Evolutionary conservation across 305 asterid species (phyloP).

Genomic region (Andrographis paniculata): DNA sequence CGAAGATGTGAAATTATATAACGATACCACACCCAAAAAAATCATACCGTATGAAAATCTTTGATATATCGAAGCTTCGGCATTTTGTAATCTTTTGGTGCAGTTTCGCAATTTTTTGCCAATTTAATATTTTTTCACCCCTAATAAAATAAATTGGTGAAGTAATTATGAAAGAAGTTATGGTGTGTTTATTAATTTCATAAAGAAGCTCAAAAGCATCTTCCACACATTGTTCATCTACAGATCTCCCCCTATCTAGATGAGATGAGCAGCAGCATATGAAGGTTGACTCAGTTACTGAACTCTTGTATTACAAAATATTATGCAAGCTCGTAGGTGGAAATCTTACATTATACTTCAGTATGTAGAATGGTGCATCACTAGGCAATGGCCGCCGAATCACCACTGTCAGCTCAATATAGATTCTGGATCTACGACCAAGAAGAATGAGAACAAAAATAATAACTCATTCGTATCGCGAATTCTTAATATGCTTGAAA

Average conservation of each 20-base stretch:
- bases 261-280: constrained; percentile 73
- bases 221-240: constrained; percentile 85
- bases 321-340: constrained; percentile 9
- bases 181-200: constrained; percentile 83
- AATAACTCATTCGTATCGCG: constrained; percentile 13
- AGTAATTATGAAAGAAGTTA: too few species aligned
- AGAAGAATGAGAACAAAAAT: constrained; percentile 11
- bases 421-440: constrained; percentile 59
- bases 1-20: too few species aligned
- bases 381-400: constrained; percentile 82
- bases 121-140: too few species aligned
- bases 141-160: too few species aligned
- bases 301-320: constrained; percentile 5
- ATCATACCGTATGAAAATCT: too few species aligned
- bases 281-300: constrained; percentile 14
- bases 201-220: constrained; percentile 94
- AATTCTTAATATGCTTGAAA: constrained; percentile 1
- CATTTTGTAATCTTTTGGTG: too few species aligned
- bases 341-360: constrained; percentile 64
- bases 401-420: constrained; percentile 99
- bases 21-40: too few species aligned
- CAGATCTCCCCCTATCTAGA: constrained; percentile 75
- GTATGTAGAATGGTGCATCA: constrained; percentile 59
- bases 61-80: too few species aligned
- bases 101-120: too few species aligned